phyloP scores from a whole-genome alignment of 805 yeast species.

The Soucietia sequanensis region DNA sequence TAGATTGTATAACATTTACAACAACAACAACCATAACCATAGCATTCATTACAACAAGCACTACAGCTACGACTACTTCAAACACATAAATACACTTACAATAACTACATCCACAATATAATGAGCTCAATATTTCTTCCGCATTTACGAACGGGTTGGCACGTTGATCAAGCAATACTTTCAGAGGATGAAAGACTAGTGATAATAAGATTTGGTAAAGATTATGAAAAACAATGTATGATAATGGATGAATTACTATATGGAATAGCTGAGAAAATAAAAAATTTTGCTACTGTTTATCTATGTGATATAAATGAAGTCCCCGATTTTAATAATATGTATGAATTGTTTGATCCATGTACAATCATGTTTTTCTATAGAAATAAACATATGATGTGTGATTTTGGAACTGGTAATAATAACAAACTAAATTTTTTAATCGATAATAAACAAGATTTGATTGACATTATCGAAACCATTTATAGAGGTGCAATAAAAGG shows the following conservation, averaged over 20 bases:
- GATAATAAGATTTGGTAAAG: constrained; percentile 85
- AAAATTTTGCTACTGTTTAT: constrained; percentile 85
- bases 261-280: constrained; percentile 75
- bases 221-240: constrained; percentile 75
- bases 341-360: constrained; percentile 86
- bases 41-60: too few species aligned
- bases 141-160: constrained; percentile 86
- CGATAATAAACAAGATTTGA: constrained; percentile 81
- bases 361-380: constrained; percentile 91
- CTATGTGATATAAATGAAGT: constrained; percentile 87
- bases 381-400: constrained; percentile 97
- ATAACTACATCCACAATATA: too few species aligned
- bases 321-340: constrained; percentile 85
- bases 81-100: too few species aligned
- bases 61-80: too few species aligned
- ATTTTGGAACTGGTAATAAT: constrained; percentile 97
- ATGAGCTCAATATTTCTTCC: constrained; percentile 87
- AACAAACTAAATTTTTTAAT: constrained; percentile 82
- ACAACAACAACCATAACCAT: too few species aligned
- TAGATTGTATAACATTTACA: too few species aligned
- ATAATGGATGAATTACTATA: constrained; percentile 84
- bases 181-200: constrained; percentile 88
- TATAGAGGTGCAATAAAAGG: constrained; percentile 92
- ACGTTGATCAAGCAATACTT: constrained; percentile 94
- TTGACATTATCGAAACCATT: constrained; percentile 85